Base-by-base conservation (phyloP, 1,284 basidiomycete genomes). In the Chalciporus sp. region DNA sequence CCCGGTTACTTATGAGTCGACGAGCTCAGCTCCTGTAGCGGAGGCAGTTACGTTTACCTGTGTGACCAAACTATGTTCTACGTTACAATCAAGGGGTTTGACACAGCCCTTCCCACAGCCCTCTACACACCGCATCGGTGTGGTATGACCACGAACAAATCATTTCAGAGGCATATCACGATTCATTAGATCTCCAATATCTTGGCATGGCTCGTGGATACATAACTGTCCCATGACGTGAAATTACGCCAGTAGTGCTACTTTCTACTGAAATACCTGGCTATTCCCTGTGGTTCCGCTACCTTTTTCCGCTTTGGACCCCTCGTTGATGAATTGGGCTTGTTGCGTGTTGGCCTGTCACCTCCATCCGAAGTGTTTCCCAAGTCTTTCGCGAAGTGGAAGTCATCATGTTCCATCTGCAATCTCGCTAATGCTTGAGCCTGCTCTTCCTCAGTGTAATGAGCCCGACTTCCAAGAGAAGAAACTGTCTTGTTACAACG, bases 341-440 rank as follows among this genome's bases (percentile, higher is more conserved):
- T 53, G 46, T 28, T 40, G 54, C 56, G 35, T 42, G 14, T 16
- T n/a, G n/a, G 35, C 35, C 35, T 37, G 35, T 37, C 20, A 17
- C 50, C 49, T 2, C 2, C 27, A 31, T 64, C 62, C 20, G 67
- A 43, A n/a, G 72, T 70, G 12, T 69, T 73, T 14, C 85, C 81
- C 46, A 95, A 68, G 51, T 91, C 86, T 63, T 86, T 78, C 1
- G 94, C 94, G 61, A 93, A 84, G 70, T 96, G 94, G 69, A 84
- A 95, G 72, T 96, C 94, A 43, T 84, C 80, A 61, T 96, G 94
- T 66, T 95, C 94, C 61, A 80, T 71, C 53, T 79, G 82, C 48
- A 88, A 68, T 51, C 64, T 73, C 6, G 72, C 72, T 37, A 92
- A 63, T 26, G 73, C 76, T 44, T 72, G 69, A 31, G 68, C 66